Evolutionary conservation across 2,329 filamentous ascomycete species (phyloP).

Genomic region (Lachnellula cervina): DNA sequence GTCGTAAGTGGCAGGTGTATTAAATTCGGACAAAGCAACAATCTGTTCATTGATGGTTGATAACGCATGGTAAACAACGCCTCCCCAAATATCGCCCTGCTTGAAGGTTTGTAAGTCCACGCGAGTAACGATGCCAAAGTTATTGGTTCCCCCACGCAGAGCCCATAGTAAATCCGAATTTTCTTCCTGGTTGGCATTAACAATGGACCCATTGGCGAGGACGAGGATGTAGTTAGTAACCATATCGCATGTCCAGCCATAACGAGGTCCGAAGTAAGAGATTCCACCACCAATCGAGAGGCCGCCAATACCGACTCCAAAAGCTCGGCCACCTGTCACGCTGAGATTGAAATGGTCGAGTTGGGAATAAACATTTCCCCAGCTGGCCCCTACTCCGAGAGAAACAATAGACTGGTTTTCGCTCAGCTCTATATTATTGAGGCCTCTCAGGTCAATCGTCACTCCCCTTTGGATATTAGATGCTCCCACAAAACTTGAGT

Average conservation of each 20-base stretch:
- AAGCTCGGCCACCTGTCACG: conserved; percentile 35
- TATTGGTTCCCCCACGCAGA: conserved; percentile 31
- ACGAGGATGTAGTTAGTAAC: conserved; percentile 22
- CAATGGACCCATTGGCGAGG: conserved; percentile 27
- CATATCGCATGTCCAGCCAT: not conserved
- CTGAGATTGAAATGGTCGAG: conserved; percentile 32
- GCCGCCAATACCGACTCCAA: conserved; percentile 20
- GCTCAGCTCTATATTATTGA: conserved; percentile 26
- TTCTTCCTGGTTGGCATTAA: conserved; percentile 22
- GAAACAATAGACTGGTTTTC: conserved; percentile 25
- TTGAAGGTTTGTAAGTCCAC: conserved; percentile 38
- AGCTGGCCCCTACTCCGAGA: conserved; percentile 36
- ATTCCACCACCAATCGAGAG: conserved; percentile 22
- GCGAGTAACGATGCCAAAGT: conserved; percentile 31
- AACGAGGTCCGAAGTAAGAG: conserved; percentile 7
- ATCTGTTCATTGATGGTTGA: not conserved
- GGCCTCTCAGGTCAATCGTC: conserved; percentile 42
- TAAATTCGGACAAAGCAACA: not conserved
- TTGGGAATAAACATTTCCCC: conserved; percentile 36
- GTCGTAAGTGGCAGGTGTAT: not conserved
- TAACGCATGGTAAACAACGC: not conserved
- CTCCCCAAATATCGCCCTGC: not conserved
- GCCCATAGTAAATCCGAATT: conserved; percentile 32
- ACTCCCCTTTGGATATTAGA: conserved; percentile 46
- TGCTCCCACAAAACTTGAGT: conserved; percentile 36